These are phyloP conservation scores for Tephrocybe sp. DNA, from an alignment of 768 basidiomycete genomes.

Conservation along the genomic window DNA sequence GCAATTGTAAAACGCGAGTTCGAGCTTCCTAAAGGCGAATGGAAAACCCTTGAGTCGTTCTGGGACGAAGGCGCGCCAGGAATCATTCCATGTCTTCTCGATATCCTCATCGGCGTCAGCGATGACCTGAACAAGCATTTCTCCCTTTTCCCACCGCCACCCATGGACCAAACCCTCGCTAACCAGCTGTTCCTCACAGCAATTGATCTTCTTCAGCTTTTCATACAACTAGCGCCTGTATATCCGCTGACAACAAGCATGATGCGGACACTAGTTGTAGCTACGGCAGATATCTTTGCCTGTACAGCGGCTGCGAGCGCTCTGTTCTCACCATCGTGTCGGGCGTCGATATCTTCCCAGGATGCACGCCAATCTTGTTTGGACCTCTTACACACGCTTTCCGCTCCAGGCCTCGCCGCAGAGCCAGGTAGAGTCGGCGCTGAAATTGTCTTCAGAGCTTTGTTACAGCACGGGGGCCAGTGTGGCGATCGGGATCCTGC, in stretches of 20 bases:
- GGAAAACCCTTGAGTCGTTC: slow-evolving; percentile 50
- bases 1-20: slow-evolving; percentile 55
- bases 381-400: slow-evolving; percentile 42
- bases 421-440: slow-evolving; percentile 39
- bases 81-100: slow-evolving; percentile 53
- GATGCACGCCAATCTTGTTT: slow-evolving; percentile 49
- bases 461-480: slow-evolving; percentile 48
- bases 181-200: slow-evolving; percentile 55
- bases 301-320: slow-evolving; percentile 47
- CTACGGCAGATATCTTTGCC: slow-evolving; percentile 52
- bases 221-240: slow-evolving; percentile 40
- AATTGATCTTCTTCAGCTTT: slow-evolving; percentile 51
- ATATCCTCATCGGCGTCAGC: slow-evolving; percentile 45
- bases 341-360: slow-evolving; percentile 39
- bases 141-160: slow-evolving; percentile 32
- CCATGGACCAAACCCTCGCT: slow-evolving; percentile 39
- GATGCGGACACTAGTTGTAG: slow-evolving; percentile 39
- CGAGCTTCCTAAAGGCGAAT: slow-evolving; percentile 49
- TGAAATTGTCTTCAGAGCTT: slow-evolving; percentile 50
- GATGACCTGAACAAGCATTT: slow-evolving; percentile 57
- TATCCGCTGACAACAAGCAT: slow-evolving; percentile 52
- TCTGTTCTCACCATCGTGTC: slow-evolving; percentile 35
- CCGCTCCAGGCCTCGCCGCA: slow-evolving; percentile 24
- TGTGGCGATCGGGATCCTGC: slow-evolving; percentile 50
- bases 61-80: slow-evolving; percentile 63